These are phyloP conservation scores for Globisporangium solare DNA, from an alignment of 352 stramenopile genomes.

Conservation along the genomic window DNA sequence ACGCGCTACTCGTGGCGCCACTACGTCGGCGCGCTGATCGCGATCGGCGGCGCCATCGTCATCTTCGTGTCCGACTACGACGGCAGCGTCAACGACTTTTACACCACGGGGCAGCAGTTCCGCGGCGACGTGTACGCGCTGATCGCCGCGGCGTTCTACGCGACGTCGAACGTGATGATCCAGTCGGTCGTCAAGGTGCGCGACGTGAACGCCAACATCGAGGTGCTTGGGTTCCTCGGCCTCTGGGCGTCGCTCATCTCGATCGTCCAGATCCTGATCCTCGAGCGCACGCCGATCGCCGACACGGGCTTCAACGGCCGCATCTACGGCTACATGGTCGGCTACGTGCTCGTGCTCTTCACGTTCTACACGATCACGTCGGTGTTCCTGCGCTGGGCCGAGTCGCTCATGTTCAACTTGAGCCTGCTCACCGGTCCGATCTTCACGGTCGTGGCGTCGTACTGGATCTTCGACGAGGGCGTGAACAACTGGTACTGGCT, in stretches of 20 bases:
- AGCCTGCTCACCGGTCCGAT: constrained; percentile 51
- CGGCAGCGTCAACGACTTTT: constrained; percentile 29
- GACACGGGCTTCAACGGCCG: constrained; percentile 38
- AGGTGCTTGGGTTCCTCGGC: constrained; percentile 48
- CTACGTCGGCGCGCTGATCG: constrained; percentile 41
- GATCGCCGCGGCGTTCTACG: constrained; percentile 54
- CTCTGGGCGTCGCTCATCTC: constrained; percentile 49
- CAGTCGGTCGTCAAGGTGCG: constrained; percentile 60
- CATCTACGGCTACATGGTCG: constrained; percentile 52
- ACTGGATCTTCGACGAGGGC: constrained; percentile 51
- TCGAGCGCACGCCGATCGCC: constrained; percentile 39
- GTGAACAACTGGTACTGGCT: constrained; percentile 65
- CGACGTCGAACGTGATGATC: constrained; percentile 69
- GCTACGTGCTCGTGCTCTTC: constrained; percentile 54
- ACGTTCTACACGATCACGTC: constrained; percentile 60
- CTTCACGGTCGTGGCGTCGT: constrained; percentile 54
- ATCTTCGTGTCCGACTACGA: constrained; percentile 62
- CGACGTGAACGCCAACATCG: constrained; percentile 51
- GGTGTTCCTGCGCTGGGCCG: constrained; percentile 49
- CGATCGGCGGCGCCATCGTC: constrained; percentile 37
- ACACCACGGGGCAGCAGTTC: constrained; percentile 30
- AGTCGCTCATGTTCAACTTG: constrained; percentile 71
- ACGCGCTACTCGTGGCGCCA: constrained; percentile 52
- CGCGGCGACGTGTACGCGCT: constrained; percentile 59
- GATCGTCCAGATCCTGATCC: constrained; percentile 44